Conservation (phyloP, 2,329 filamentous ascomycete genomes). For the Phoma sp. region DNA sequence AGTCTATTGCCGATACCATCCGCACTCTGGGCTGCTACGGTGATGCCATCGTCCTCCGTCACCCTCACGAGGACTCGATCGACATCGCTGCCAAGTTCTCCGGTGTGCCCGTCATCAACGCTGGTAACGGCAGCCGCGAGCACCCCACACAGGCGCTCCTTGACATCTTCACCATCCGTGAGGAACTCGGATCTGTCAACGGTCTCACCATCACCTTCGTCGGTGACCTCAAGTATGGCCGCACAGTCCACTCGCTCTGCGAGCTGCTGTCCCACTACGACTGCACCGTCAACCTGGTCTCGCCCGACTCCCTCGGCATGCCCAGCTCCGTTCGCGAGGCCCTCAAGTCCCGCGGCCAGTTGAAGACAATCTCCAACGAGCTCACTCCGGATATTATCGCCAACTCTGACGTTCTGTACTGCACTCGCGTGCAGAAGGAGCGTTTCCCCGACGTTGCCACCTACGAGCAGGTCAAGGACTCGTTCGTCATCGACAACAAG, state of each 20-base stretch:
- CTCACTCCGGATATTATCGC: slow-evolving; percentile 88
- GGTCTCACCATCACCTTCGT: slow-evolving; percentile 95
- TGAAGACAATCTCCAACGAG: slow-evolving; percentile 76
- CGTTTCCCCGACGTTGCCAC: slow-evolving; percentile 81
- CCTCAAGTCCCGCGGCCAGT: slow-evolving; percentile 76
- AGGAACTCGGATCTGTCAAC: slow-evolving; percentile 94
- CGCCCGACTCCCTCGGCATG: slow-evolving; percentile 79
- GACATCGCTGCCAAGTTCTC: slow-evolving; percentile 86
- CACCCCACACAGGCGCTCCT: slow-evolving; percentile 98
- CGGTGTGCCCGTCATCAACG: slow-evolving; percentile 93
- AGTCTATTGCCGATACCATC: slow-evolving; percentile 90
- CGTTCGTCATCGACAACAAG: slow-evolving; percentile 88
- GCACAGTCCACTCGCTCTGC: slow-evolving; percentile 93
- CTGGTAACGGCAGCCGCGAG: slow-evolving; percentile 93
- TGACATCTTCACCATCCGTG: slow-evolving; percentile 97
- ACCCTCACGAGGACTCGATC: slow-evolving; percentile 82
- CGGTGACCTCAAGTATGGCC: slow-evolving; percentile 90
- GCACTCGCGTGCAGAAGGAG: slow-evolving; percentile 96
- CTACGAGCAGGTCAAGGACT: slow-evolving; percentile 88
- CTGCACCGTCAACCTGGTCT: slow-evolving; percentile 89
- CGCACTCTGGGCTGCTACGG: slow-evolving; percentile 93
- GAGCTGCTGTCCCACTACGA: slow-evolving; percentile 96
- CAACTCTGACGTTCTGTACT: slow-evolving; percentile 91
- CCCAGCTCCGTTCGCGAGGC: slow-evolving; percentile 77
- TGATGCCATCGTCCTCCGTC: slow-evolving; percentile 94